A percentile compares a stretch with the other conserved stretches of the same genome.
phyloP scores from a whole-genome alignment of 345 rosid genomes.

The Eucalyptus curtisii region DNA sequence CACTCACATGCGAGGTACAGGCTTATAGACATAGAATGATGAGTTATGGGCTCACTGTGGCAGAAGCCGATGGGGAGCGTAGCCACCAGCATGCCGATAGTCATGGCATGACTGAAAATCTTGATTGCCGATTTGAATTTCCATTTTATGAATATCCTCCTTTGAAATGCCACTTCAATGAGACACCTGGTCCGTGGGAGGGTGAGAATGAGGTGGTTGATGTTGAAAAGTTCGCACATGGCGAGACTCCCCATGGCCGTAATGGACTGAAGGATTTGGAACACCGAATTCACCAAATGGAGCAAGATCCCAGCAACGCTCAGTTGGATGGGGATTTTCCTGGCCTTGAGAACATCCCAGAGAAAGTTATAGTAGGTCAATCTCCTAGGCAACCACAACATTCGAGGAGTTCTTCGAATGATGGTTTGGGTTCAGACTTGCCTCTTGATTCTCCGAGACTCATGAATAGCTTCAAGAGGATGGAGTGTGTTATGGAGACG shows the following conservation, averaged over 20 bases:
- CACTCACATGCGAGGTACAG: constrained; percentile 67
- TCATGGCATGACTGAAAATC: constrained; percentile 20
- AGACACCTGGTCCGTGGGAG: constrained; percentile 33
- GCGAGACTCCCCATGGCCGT: constrained; percentile 43
- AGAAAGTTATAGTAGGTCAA: constrained; percentile 68
- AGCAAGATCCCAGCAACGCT: constrained; percentile 38
- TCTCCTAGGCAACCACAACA: constrained; percentile 62
- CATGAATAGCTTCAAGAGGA: constrained; percentile 33
- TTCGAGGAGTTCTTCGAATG: constrained; percentile 35
- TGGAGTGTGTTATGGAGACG: constrained; percentile 17
- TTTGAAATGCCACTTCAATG: constrained; percentile 59
- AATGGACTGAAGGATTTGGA: constrained; percentile 67
- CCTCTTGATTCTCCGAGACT: constrained; percentile 42
- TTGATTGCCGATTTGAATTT: constrained; percentile 29
- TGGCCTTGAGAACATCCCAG: constrained; percentile 32
- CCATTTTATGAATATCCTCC: constrained; percentile 63
- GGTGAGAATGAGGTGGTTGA: constrained; percentile 54
- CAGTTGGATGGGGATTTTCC: constrained; percentile 36
- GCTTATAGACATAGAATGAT: constrained; percentile 91
- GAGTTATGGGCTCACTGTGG: constrained; percentile 72
- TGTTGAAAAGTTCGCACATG: constrained; percentile 57
- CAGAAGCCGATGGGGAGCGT: constrained; percentile 51
- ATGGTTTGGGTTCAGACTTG: constrained; percentile 40
- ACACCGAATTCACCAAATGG: constrained; percentile 62
- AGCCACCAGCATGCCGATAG: neutral